Evolutionary conservation across 108 stramenopile genomes (phyloP).

Genomic region (Conticribra weissflogii): DNA sequence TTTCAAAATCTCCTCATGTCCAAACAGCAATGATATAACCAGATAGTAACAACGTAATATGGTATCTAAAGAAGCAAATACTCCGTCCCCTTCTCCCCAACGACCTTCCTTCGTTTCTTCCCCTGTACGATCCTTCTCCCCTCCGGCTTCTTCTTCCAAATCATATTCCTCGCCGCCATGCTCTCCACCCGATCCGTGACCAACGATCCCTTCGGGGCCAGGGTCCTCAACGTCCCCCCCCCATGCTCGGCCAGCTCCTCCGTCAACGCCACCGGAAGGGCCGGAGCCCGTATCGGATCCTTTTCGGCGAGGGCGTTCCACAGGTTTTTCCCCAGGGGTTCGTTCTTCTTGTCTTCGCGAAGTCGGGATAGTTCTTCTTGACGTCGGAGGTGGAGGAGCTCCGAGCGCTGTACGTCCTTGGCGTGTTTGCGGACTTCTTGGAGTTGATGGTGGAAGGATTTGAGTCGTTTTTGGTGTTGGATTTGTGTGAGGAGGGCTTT

Average conservation of each 20-base stretch:
- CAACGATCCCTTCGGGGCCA: constrained; percentile 82
- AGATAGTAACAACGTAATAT: too few species aligned
- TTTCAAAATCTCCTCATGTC: too few species aligned
- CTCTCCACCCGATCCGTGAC: constrained; percentile 81
- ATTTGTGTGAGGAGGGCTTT: constrained; percentile 56
- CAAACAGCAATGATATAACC: too few species aligned
- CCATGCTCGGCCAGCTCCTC: constrained; percentile 52
- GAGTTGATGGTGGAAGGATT: constrained; percentile 62
- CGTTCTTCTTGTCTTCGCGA: constrained; percentile 34
- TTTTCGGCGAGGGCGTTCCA: constrained; percentile 46
- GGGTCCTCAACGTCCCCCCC: constrained; percentile 63
- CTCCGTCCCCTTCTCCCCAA: constrained; percentile 44
- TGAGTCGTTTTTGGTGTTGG: constrained; percentile 51
- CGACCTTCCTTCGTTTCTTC: constrained; percentile 60
- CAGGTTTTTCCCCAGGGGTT: constrained; percentile 59
- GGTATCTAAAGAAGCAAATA: constrained; percentile 48
- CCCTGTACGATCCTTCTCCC: constrained; percentile 71
- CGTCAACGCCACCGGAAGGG: constrained; percentile 80
- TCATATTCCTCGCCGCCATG: constrained; percentile 78
- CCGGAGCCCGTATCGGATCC: constrained; percentile 74
- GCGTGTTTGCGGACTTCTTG: constrained; percentile 47
- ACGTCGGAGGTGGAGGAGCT: constrained; percentile 18
- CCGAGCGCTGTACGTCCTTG: constrained; percentile 46
- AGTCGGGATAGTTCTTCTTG: constrained; percentile 38
- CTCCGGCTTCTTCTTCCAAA: constrained; percentile 57